phyloP scores from a whole-genome alignment of 352 stramenopile species.

The Globisporangium paroecandrum region DNA sequence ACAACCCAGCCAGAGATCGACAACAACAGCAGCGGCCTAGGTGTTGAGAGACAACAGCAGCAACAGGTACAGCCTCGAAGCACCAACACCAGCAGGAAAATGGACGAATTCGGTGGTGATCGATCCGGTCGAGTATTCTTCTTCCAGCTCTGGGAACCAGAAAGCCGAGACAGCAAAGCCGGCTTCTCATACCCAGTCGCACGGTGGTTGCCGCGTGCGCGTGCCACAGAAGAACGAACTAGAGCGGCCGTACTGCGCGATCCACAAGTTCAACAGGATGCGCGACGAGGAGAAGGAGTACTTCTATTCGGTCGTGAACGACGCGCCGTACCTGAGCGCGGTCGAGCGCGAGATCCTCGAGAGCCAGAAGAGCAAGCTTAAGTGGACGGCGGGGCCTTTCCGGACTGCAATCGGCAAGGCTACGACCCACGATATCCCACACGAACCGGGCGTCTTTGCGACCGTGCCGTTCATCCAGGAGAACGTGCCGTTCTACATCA shows the following conservation, averaged over 20 bases:
- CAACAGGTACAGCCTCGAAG: not conserved
- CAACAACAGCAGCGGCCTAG: conserved; percentile 3
- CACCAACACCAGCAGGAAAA: not conserved
- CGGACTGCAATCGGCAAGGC: conserved; percentile 61
- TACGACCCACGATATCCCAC: conserved; percentile 38
- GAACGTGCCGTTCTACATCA: conserved; percentile 56
- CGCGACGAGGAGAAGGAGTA: conserved; percentile 24
- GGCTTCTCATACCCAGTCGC: not conserved
- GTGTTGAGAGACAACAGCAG: not conserved
- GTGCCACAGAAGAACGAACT: conserved; percentile 59
- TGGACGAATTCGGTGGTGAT: not conserved
- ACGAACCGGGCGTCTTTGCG: conserved; percentile 57
- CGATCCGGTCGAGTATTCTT: not conserved
- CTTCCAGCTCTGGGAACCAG: not conserved
- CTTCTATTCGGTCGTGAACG: conserved; percentile 83
- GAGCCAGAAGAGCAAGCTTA: conserved; percentile 61
- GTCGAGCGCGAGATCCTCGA: conserved; percentile 49
- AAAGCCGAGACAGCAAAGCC: not conserved
- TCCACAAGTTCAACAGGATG: conserved; percentile 53
- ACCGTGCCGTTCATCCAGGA: conserved; percentile 44
- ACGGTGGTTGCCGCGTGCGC: conserved; percentile 31
- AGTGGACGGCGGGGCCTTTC: conserved; percentile 72
- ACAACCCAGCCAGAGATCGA: not conserved
- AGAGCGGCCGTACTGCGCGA: conserved; percentile 70
- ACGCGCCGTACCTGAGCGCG: conserved; percentile 61